Conservation (phyloP, 2,329 filamentous ascomycete genomes). For the Aspergillus spinulosporus region DNA sequence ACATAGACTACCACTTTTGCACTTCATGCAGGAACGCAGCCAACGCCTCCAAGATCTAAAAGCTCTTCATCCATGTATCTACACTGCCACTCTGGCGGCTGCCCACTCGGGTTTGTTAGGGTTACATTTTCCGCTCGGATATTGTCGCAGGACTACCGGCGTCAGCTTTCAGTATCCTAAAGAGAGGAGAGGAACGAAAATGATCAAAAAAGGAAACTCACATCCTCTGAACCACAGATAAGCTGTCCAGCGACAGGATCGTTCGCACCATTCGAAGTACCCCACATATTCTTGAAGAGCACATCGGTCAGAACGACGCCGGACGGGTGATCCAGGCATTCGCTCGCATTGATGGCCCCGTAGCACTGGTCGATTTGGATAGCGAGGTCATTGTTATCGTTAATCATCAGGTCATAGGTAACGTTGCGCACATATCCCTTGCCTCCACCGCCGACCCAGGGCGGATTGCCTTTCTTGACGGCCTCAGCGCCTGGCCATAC, state of each 20-base stretch:
- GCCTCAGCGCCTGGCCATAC: constrained; percentile 66
- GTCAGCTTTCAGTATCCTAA: neutral
- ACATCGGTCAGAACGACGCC: neutral
- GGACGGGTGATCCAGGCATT: neutral
- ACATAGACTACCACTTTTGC: too few relatives aligned
- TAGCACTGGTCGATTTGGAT: constrained; percentile 10
- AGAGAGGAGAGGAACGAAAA: too few relatives aligned
- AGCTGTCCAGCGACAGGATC: constrained; percentile 2
- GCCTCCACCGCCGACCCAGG: constrained; percentile 62
- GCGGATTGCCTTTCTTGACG: constrained; percentile 54
- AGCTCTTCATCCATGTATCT: constrained; percentile 2
- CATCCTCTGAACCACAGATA: constrained; percentile 4
- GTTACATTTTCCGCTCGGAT: constrained; percentile 5
- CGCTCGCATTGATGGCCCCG: neutral
- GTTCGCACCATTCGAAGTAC: neutral
- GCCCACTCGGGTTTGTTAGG: neutral
- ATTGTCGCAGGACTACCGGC: constrained; percentile 1
- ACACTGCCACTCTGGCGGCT: constrained; percentile 1
- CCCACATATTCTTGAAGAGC: constrained; percentile 5
- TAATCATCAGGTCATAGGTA: constrained; percentile 63
- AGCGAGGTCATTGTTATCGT: constrained; percentile 58
- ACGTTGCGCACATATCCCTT: constrained; percentile 63
- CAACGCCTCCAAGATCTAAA: neutral
- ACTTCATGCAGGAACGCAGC: constrained; percentile 1
- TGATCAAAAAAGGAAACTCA: neutral